Evolutionary conservation across 2,329 filamentous ascomycete species (phyloP), one percentile per base, ranked within the genome.

Genomic region (Epichloe baconii): DNA sequence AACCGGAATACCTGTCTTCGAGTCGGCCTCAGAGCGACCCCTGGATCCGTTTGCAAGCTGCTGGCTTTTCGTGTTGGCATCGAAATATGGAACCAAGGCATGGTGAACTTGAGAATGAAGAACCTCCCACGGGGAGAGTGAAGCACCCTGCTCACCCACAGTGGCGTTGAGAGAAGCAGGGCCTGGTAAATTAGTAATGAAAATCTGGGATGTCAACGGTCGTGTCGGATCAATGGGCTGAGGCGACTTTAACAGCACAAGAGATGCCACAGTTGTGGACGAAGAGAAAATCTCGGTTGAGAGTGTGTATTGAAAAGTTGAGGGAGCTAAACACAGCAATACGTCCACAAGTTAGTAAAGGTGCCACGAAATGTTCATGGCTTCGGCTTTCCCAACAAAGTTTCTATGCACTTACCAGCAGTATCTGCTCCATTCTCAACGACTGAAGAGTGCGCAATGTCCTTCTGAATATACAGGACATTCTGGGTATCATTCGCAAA

Each of bases 1-100:
- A n/a, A 91, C 88, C 15, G 93, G 89, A 55, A 98, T 90, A 54
- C 93, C 93, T 17, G 88, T 95, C 72, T 95, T 94, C 44, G 87
- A 83, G 63, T 97, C 93, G 48, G 87, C 82, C 62, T 97, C 90
- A 19, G 85, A 80, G 61, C 88, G 82, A 56, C 82, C 83, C 63
- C 87, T 84, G 50, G 75, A 72, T 15, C 82, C 80, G 62, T 78
- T 79, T 52, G 72, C 71, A 48, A 79, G 70, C 63, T 88, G 85
- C 61, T 88, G 84, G 56, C 77, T 85, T 71, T 89, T 91, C 53
- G 90, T 94, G 66, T 89, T 94, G 60, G 90, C 91, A 73, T 99
- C 91, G 65, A 98, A 98, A 69, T 96, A 97, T 40, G 94, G 93
- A 61, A 88, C 88, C 64, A 98, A 75, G 58, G 87, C 89, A 66